A percentile compares a stretch with the other conserved stretches of the same genome.
These are phyloP conservation scores for Helicocarpus griseus DNA, from an alignment of 2,329 filamentous ascomycete genomes.

Conservation along the genomic window DNA sequence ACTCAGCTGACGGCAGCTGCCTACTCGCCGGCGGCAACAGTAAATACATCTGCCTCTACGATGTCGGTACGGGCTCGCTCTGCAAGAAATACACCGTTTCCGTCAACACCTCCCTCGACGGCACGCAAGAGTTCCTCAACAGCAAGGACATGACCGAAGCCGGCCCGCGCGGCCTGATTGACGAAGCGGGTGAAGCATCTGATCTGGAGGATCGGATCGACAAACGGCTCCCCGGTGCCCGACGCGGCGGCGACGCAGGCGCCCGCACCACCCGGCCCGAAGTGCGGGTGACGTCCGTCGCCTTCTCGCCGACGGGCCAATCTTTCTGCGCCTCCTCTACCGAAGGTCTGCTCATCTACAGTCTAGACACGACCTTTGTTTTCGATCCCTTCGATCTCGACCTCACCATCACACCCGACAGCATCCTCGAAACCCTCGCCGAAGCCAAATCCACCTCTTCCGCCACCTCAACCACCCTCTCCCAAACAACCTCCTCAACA, in stretches of 20 bases:
- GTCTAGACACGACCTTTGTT: slow-evolving; percentile 68
- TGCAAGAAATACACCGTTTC: slow-evolving; percentile 94
- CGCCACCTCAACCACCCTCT: background rate
- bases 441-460: slow-evolving; percentile 25
- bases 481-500: slow-evolving; percentile 46
- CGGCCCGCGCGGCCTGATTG: slow-evolving; percentile 72
- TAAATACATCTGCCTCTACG: slow-evolving; percentile 97
- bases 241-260: slow-evolving; percentile 78
- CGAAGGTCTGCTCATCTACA: slow-evolving; percentile 89
- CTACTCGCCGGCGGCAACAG: slow-evolving; percentile 87
- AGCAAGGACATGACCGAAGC: slow-evolving; percentile 85
- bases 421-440: slow-evolving; percentile 64
- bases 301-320: slow-evolving; percentile 79
- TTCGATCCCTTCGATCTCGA: slow-evolving; percentile 97
- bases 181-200: slow-evolving; percentile 78
- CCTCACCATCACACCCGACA: slow-evolving; percentile 82
- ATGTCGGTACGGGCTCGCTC: slow-evolving; percentile 82
- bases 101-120: slow-evolving; percentile 88
- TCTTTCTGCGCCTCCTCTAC: slow-evolving; percentile 93
- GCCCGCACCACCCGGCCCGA: slow-evolving; percentile 66
- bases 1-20: slow-evolving; percentile 86
- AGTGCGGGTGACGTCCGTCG: slow-evolving; percentile 72
- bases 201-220: slow-evolving; percentile 81
- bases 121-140: slow-evolving; percentile 95
- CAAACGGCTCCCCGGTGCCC: slow-evolving; percentile 69